Evolutionary conservation across 192 early-diverging fungal species (phyloP).

Genomic region (Funneliformis mosseae): DNA sequence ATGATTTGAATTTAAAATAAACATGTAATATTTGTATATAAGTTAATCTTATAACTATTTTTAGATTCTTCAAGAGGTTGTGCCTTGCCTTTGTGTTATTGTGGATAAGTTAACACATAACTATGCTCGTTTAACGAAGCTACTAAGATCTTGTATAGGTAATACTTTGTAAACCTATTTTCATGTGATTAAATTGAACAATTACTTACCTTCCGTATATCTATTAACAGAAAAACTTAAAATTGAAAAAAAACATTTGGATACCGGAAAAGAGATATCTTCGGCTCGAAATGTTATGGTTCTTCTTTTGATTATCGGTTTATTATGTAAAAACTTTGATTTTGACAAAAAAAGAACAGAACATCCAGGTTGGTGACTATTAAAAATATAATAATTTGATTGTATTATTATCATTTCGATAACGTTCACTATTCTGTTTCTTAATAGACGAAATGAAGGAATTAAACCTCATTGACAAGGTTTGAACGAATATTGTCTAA

Average conservation of each 20-base stretch:
- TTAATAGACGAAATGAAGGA: constrained; percentile 34
- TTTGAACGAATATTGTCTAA: not conserved
- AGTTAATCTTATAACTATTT: constrained; percentile 14
- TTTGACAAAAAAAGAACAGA: constrained; percentile 57
- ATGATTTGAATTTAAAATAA: not conserved
- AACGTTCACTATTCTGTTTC: not conserved
- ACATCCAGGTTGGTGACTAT: constrained; percentile 15
- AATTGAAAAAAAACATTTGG: constrained; percentile 45
- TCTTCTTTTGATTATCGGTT: constrained; percentile 72
- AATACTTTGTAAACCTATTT: constrained; percentile 5
- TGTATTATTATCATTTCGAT: not conserved
- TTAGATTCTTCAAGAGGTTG: constrained; percentile 63
- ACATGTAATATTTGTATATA: not conserved
- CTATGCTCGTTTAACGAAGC: constrained; percentile 47
- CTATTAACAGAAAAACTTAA: constrained; percentile 49
- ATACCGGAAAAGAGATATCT: constrained; percentile 33
- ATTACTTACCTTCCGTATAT: not conserved
- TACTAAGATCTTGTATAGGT: constrained; percentile 50
- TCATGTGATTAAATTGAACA: not conserved
- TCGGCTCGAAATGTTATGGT: constrained; percentile 58
- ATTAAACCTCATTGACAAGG: constrained; percentile 35
- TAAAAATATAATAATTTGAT: not conserved
- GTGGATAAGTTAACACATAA: constrained; percentile 62
- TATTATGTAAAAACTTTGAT: constrained; percentile 76
- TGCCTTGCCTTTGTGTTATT: constrained; percentile 75